Base-by-base conservation (phyloP, 2,329 filamentous ascomycete genomes). In the Ophiostoma populinum region DNA sequence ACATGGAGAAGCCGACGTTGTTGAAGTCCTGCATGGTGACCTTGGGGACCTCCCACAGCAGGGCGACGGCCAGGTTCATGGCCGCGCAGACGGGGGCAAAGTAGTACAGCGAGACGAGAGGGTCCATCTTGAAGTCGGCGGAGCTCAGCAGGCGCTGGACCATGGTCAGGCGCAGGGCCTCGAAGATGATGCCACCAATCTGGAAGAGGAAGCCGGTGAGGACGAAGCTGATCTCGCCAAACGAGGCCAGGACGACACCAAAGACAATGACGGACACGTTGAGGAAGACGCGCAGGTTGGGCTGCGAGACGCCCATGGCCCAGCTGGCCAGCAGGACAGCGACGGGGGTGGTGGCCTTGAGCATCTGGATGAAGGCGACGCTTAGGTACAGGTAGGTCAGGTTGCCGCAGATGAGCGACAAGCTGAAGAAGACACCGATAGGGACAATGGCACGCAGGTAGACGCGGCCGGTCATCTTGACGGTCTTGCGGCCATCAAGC, bases 331-430 rank as follows among this genome's bases (percentile, higher is more conserved):
- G 59, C 25, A 98, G 73, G 35, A 95, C 86, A 36, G 85, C 86
- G 40, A 95, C 86, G 12, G 90, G 90, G 21, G 82, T 95, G 28
- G 85, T 94, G 46, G 90, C 90, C 80, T 95, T 95, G 57, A 95
- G 75, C 87, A 95, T 95, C 67, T 95, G 87, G 51, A 95, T 95
- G 58, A 95, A 95, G 41, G 87, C 80, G 40, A 95, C 87, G 46
- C 80, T 90, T 42, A 95, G 72, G 59, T 94, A 93, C 37, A 94
- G 71, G 55, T 95, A 95, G 48, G 87, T 85, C 59, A 92, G 61
- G 63, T 95, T 95, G 52, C 86, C 85, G 59, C 85, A 94, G 54
- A 95, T 94, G 63, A 95, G 69, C 58, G 80, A 90, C 63, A 94
- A 64, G 54, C 80, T 90, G 74, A 94, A 95, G 63, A 93, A 92